Evolutionary conservation across 1,139 yeast genomes (phyloP).

Genomic region (Magnusiomyces ingens): DNA sequence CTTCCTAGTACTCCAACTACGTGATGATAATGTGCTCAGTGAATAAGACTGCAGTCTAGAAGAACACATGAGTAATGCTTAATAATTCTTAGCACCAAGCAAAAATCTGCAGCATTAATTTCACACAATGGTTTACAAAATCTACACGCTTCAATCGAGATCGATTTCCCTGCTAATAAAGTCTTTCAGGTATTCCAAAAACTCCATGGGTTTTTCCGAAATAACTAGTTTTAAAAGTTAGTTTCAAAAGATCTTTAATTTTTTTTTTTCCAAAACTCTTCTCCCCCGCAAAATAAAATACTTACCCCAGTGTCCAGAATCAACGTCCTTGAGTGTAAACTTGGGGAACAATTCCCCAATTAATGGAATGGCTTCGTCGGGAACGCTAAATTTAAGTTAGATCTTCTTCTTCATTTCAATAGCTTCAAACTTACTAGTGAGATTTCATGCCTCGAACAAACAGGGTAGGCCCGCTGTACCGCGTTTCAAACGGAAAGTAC

Average conservation of each 20-base stretch:
- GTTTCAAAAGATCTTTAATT: background rate
- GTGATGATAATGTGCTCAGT: background rate
- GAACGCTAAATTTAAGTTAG: conserved; percentile 37
- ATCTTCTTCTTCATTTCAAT: background rate
- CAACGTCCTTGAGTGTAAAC: conserved; percentile 65
- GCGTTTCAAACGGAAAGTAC: conserved; percentile 45
- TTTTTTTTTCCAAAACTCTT: too few relatives aligned
- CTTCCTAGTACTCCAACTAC: background rate
- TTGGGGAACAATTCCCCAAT: conserved; percentile 76
- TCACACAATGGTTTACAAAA: background rate
- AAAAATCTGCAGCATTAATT: background rate
- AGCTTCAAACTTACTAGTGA: conserved; percentile 43
- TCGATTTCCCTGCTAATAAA: conserved; percentile 13
- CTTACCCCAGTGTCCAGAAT: conserved; percentile 79
- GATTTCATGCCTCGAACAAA: conserved; percentile 78
- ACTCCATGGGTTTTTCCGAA: conserved; percentile 27
- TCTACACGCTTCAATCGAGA: conserved; percentile 4
- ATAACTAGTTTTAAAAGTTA: conserved; percentile 17
- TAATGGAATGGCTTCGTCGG: conserved; percentile 73
- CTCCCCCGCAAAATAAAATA: background rate
- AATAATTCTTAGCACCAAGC: too few relatives aligned
- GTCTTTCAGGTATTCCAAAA: conserved; percentile 14
- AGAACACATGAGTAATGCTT: background rate
- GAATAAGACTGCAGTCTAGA: background rate
- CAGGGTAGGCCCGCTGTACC: conserved; percentile 67